A percentile compares a stretch with the other conserved stretches of the same genome.
These are phyloP conservation scores for Pseudogymnoascus sp. DNA, from an alignment of 2,329 filamentous ascomycete genomes.

Conservation along the genomic window DNA sequence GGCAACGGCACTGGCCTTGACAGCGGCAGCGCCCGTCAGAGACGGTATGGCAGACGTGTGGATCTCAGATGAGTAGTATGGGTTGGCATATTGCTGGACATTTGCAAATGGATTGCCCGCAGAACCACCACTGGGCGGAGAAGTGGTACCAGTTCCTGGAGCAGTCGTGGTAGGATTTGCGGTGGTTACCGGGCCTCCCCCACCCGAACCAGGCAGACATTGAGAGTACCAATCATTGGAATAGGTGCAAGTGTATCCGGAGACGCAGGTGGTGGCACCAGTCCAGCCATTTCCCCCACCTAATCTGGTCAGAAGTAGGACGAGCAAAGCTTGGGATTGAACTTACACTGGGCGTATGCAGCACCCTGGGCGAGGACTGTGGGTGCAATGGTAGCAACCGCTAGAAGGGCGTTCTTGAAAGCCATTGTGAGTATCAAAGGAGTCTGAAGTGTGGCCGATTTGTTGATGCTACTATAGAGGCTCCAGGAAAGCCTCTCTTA, in stretches of 20 bases:
- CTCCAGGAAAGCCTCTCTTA: background rate
- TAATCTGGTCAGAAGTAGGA: constrained; percentile 13
- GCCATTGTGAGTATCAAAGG: constrained; percentile 19
- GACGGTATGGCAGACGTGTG: constrained; percentile 51
- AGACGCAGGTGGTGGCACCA: constrained; percentile 23
- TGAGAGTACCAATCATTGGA: constrained; percentile 24
- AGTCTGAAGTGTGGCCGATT: constrained; percentile 9
- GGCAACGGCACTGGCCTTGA: constrained; percentile 40
- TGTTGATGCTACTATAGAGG: background rate
- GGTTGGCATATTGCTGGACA: constrained; percentile 42
- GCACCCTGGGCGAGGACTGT: constrained; percentile 20
- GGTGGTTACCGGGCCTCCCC: background rate
- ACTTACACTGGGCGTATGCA: constrained; percentile 25
- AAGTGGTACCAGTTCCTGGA: constrained; percentile 14
- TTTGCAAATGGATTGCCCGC: constrained; percentile 45
- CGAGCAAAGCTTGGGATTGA: background rate
- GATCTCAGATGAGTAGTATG: constrained; percentile 45
- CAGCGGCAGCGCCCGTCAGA: constrained; percentile 46
- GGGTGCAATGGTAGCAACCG: constrained; percentile 27
- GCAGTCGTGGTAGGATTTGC: constrained; percentile 16
- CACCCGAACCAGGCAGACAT: constrained; percentile 22
- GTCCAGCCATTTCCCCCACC: constrained; percentile 23
- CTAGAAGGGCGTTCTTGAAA: constrained; percentile 20
- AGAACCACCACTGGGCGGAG: background rate
- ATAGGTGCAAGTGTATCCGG: constrained; percentile 22